Conservation (phyloP, 208 protist genomes). For the Hexamita inflata region DNA sequence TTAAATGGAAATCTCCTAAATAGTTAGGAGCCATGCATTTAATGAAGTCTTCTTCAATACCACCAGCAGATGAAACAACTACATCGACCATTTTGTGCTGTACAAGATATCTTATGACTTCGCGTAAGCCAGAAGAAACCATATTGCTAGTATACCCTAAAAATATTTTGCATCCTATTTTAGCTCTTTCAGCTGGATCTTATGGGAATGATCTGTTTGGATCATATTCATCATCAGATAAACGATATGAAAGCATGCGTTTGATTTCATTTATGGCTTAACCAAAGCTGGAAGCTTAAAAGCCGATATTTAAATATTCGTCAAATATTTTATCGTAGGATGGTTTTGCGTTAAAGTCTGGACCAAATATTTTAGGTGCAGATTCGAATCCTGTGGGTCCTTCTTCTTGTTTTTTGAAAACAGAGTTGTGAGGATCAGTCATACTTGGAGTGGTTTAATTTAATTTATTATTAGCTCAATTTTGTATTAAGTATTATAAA, state of each 20-base stretch:
- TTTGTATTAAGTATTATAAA: too few species aligned
- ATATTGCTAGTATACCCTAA: slow-evolving; percentile 97
- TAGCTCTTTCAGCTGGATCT: slow-evolving; percentile 32
- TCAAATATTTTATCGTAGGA: slow-evolving; percentile 49
- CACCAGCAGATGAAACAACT: slow-evolving; percentile 93
- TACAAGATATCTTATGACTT: slow-evolving; percentile 83
- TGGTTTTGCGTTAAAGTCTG: slow-evolving; percentile 6
- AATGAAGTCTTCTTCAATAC: slow-evolving; percentile 98
- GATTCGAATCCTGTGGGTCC: too few species aligned
- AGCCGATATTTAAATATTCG: slow-evolving; percentile 54
- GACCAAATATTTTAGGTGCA: not conserved
- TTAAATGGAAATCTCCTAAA: slow-evolving; percentile 42
- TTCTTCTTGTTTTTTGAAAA: too few species aligned
- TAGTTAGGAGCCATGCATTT: slow-evolving; percentile 59
- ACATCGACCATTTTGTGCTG: slow-evolving; percentile 77
- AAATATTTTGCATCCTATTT: slow-evolving; percentile 63
- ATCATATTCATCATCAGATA: slow-evolving; percentile 51
- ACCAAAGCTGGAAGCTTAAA: slow-evolving; percentile 61
- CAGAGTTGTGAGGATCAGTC: too few species aligned
- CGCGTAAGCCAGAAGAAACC: slow-evolving; percentile 89
- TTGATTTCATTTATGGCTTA: slow-evolving; percentile 60
- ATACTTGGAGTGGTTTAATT: too few species aligned
- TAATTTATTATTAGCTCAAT: too few species aligned
- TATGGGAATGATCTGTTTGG: slow-evolving; percentile 38
- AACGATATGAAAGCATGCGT: slow-evolving; percentile 58